phyloP scores from a whole-genome alignment of 345 rosid species.

The Brassica napus region DNA sequence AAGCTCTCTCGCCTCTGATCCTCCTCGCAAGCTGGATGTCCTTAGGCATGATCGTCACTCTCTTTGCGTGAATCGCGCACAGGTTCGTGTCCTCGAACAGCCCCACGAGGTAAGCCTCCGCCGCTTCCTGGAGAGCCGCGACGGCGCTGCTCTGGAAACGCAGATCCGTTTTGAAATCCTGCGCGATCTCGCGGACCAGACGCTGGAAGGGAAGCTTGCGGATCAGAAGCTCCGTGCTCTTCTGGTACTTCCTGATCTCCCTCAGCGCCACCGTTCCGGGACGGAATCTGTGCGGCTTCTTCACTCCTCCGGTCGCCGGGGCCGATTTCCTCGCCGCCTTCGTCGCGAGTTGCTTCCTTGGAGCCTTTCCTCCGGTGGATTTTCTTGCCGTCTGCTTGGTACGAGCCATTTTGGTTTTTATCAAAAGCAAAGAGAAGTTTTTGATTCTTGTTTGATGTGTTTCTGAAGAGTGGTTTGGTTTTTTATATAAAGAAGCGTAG shows the following conservation, averaged over 20 bases:
- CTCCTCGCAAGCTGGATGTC: neutral
- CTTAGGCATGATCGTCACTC: neutral
- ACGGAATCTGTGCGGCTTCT: neutral
- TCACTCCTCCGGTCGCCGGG: neutral
- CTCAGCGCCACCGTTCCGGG: neutral
- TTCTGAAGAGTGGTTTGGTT: neutral
- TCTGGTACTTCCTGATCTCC: neutral
- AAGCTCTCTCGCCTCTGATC: neutral
- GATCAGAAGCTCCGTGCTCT: neutral
- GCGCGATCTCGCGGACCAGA: neutral
- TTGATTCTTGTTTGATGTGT: neutral
- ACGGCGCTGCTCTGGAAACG: neutral
- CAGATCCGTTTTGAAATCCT: neutral
- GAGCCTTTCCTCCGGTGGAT: neutral
- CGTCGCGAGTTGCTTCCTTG: neutral
- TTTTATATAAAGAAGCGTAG: neutral
- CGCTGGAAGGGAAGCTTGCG: neutral
- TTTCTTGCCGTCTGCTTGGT: neutral
- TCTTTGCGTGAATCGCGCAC: neutral
- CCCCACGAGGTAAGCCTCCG: neutral
- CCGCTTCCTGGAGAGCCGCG: neutral
- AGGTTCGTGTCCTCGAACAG: neutral
- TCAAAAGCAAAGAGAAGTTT: neutral
- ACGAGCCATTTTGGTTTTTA: neutral
- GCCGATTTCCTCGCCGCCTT: neutral